Evolutionary conservation across 2,329 filamentous ascomycete genomes (phyloP).

Genomic region (Epichloe scottii): DNA sequence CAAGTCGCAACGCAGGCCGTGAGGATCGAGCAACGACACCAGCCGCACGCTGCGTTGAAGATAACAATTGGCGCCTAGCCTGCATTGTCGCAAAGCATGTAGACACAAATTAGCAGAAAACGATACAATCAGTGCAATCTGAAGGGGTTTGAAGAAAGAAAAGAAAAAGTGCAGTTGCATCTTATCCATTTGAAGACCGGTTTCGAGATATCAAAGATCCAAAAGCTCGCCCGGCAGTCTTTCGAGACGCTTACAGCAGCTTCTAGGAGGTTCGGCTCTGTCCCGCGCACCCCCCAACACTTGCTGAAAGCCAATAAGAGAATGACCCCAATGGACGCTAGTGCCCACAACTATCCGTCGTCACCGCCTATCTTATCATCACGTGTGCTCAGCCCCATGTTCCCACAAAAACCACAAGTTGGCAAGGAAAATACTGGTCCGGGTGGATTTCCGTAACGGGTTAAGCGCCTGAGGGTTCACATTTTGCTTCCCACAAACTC

Average conservation of each 20-base stretch:
- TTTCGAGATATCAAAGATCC: slow-evolving; percentile 9
- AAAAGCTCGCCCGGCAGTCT: not conserved
- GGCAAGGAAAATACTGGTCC: slow-evolving; percentile 8
- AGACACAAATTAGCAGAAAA: not conserved
- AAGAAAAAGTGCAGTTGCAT: not conserved
- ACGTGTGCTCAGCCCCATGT: slow-evolving; percentile 25
- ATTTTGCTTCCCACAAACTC: slow-evolving; percentile 33
- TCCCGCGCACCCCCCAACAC: not conserved
- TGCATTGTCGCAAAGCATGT: slow-evolving; percentile 22
- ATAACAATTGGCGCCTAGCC: slow-evolving; percentile 27
- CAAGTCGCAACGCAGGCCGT: slow-evolving; percentile 16
- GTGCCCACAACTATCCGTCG: not conserved
- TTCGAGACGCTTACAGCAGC: slow-evolving; percentile 16
- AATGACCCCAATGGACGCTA: not conserved
- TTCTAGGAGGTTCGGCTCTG: slow-evolving; percentile 28
- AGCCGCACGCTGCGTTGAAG: slow-evolving; percentile 26
- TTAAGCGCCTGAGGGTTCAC: slow-evolving; percentile 29
- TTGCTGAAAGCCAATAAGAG: not conserved
- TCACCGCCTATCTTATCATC: slow-evolving; percentile 21
- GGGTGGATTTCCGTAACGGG: slow-evolving; percentile 15
- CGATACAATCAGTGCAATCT: not conserved
- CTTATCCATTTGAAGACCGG: not conserved
- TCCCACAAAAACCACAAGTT: slow-evolving; percentile 7
- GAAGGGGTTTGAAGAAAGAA: slow-evolving; percentile 1
- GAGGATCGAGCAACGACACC: slow-evolving; percentile 17